Evolutionary conservation across 805 yeast genomes (phyloP), one percentile per base, ranked within the genome.

Genomic region (Candida peoriensis): DNA sequence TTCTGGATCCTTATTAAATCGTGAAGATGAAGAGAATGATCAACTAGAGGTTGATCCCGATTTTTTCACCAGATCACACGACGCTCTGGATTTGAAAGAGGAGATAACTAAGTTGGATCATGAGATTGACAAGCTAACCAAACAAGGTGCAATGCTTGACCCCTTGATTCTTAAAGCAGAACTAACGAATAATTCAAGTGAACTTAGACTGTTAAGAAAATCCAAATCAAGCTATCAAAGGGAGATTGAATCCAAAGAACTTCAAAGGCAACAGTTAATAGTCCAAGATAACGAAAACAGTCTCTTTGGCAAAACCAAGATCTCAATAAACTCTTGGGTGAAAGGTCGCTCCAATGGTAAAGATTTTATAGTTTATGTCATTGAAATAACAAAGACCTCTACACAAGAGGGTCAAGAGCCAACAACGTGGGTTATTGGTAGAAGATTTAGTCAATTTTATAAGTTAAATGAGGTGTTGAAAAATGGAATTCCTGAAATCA

Each of bases 391-490:
- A 34, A 80, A 78, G 53, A 61, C 50, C 8, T 41, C 38, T 1
- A 59, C 59, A 6, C 52, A 57, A 20, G 74, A 72, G 3, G 68
- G 63, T 3, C 54, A 61, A 7, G 67, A 70, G 5, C 64, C 74
- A 3, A 86, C 89, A 0, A 82, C 86, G 0, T 90, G 97, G 97
- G 76, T 85, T 34, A 83, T 88, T n/a, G 90, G 95, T 0, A 63
- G 96, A 46, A 65, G 97, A 38, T 89, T 78, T 52, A 84, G 84
- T 47, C 96, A 90, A 52, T 89, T 89, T 55, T 78, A 69, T 57
- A 74, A 71, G 42, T 63, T 89, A 22, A 78, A 89, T 51, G 76
- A 74, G 41, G 77, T 82, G 42, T 59, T 89, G 45, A 74, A 68
- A 37, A 55, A 57, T 3, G 63, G 59, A 28, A 80, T 77, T 46